phyloP scores from a whole-genome alignment of 1,284 basidiomycete genomes.

The Trichosporon sp. region DNA sequence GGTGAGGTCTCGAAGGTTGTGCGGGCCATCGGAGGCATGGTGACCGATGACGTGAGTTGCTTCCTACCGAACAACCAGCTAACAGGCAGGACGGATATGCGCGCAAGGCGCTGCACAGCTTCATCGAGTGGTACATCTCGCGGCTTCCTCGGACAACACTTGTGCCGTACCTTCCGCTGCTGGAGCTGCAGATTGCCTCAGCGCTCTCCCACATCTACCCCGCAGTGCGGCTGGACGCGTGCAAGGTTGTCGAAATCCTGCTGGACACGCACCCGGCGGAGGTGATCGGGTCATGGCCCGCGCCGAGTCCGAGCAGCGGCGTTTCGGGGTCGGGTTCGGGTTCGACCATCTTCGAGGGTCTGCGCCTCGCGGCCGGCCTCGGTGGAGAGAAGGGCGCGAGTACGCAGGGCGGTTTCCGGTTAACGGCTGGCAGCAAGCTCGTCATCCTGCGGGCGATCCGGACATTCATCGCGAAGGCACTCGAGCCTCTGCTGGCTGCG shows the following conservation, averaged over 20 bases:
- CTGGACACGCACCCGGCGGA: constrained; percentile 66
- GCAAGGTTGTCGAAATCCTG: constrained; percentile 73
- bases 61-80: neutral
- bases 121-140: constrained; percentile 66
- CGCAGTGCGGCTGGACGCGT: constrained; percentile 84
- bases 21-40: constrained; percentile 63
- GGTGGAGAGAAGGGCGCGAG: constrained; percentile 43
- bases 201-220: constrained; percentile 93
- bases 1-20: constrained; percentile 62
- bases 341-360: constrained; percentile 43
- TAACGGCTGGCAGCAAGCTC: constrained; percentile 35
- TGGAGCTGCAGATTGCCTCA: constrained; percentile 81
- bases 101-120: constrained; percentile 49
- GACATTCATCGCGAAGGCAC: constrained; percentile 36
- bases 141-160: constrained; percentile 60
- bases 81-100: constrained; percentile 50
- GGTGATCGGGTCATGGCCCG: constrained; percentile 66
- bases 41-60: constrained; percentile 69
- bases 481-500: constrained; percentile 5
- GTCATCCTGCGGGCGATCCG: constrained; percentile 40
- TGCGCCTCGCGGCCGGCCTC: constrained; percentile 43
- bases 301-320: neutral
- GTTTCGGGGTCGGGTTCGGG: neutral
- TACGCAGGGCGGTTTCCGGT: constrained; percentile 32
- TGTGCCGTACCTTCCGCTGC: constrained; percentile 63